phyloP scores from a whole-genome alignment of 1,139 yeast species.

The Geotrichum macrosporum region DNA sequence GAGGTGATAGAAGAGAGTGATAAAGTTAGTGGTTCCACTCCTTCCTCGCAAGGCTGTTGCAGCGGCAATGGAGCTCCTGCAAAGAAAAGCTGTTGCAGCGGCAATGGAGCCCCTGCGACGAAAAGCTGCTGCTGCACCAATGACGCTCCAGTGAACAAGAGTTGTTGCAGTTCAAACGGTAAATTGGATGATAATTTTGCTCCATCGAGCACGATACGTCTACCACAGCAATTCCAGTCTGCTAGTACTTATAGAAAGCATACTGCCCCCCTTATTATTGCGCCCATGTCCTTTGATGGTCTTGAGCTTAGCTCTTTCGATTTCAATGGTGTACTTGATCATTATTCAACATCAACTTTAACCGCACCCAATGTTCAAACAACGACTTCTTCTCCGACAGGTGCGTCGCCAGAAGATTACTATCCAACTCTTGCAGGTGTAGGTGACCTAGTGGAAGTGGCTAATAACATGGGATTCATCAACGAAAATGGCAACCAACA shows the following conservation, averaged over 20 bases:
- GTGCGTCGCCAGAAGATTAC: constrained; percentile 16
- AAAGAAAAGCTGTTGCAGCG: background rate
- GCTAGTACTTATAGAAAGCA: background rate
- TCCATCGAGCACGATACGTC: no score
- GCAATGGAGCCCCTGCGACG: background rate
- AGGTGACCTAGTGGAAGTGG: background rate
- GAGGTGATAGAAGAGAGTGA: constrained; percentile 16
- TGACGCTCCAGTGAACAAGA: background rate
- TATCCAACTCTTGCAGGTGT: constrained; percentile 16
- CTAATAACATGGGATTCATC: background rate
- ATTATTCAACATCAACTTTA: background rate
- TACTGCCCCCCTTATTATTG: constrained; percentile 33
- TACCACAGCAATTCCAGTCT: constrained; percentile 4
- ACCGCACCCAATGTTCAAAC: background rate
- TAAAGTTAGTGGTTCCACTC: background rate
- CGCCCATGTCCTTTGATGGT: constrained; percentile 37
- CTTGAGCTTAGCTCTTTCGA: constrained; percentile 21
- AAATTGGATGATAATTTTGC: no score
- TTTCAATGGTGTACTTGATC: constrained; percentile 9
- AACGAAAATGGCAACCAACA: no score
- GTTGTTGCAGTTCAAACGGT: background rate
- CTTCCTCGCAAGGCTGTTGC: background rate
- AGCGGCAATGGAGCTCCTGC: no score
- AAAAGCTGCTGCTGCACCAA: background rate
- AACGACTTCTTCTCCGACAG: constrained; percentile 21